phyloP scores from a whole-genome alignment of 441 rosid genomes.

The Gossypium lobatum region DNA sequence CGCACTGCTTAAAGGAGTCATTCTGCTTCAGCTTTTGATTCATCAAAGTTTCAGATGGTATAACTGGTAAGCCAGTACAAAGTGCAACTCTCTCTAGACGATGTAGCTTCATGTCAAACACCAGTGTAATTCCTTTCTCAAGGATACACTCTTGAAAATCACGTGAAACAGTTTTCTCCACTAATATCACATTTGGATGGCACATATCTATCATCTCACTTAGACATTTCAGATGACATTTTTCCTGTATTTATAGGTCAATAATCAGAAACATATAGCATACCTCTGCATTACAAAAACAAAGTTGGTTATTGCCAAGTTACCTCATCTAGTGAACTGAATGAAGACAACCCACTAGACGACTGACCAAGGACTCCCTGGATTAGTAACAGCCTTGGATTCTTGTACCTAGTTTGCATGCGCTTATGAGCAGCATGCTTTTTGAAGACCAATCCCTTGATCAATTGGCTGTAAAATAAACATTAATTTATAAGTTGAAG shows the following conservation, averaged over 20 bases:
- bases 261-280: constrained; percentile 18
- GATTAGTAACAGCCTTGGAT: constrained; percentile 71
- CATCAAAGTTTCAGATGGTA: constrained; percentile 46
- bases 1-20: constrained; percentile 66
- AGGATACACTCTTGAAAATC: constrained; percentile 76
- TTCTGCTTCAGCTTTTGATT: constrained; percentile 66
- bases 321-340: constrained; percentile 72
- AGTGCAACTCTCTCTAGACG: constrained; percentile 83
- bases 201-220: constrained; percentile 53
- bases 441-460: constrained; percentile 87
- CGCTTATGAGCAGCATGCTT: constrained; percentile 97
- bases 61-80: constrained; percentile 74
- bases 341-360: constrained; percentile 68
- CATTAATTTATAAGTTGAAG: not conserved
- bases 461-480: constrained; percentile 58
- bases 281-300: not conserved
- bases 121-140: constrained; percentile 66
- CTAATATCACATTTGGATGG: constrained; percentile 79
- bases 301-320: constrained; percentile 2
- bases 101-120: constrained; percentile 89
- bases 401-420: constrained; percentile 78
- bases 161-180: constrained; percentile 88
- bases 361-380: constrained; percentile 72
- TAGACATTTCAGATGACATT: constrained; percentile 48
- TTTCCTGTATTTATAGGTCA: constrained; percentile 47